Conservation (phyloP, 441 rosid species). For the Brassica hybrid region DNA sequence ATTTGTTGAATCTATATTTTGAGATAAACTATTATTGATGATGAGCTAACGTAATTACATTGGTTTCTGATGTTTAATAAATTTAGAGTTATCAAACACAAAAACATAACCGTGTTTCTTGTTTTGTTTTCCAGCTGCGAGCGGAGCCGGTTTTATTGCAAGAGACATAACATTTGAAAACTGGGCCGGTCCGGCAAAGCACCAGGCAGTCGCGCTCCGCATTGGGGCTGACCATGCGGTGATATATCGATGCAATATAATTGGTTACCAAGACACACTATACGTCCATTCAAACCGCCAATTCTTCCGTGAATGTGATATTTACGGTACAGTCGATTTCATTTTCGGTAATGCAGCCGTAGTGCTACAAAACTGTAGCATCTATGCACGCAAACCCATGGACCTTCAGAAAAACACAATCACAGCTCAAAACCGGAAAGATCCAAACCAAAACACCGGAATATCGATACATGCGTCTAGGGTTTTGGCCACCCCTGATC, state of each 20-base stretch:
- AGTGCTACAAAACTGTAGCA: too few relatives aligned
- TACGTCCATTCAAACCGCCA: constrained; percentile 95
- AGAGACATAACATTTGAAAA: constrained; percentile 88
- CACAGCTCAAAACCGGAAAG: too few relatives aligned
- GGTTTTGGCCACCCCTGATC: too few relatives aligned
- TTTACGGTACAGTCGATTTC: too few relatives aligned
- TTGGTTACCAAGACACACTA: constrained; percentile 91
- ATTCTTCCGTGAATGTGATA: constrained; percentile 63
- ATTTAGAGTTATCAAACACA: neutral
- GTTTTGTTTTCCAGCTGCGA: constrained; percentile 60
- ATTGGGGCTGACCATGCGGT: constrained; percentile 91
- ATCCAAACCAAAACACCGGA: too few relatives aligned
- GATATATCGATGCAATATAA: constrained; percentile 70
- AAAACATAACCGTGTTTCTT: neutral
- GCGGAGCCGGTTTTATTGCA: constrained; percentile 87
- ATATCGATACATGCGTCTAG: too few relatives aligned
- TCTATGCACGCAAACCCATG: too few relatives aligned
- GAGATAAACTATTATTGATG: neutral
- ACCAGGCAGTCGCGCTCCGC: constrained; percentile 96
- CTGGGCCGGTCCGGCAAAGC: constrained; percentile 82
- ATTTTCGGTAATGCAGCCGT: too few relatives aligned
- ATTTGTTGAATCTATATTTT: constrained; percentile 13
- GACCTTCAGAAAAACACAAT: too few relatives aligned
- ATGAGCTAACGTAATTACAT: neutral
- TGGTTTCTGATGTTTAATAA: neutral